These are phyloP conservation scores for Orobanche coerulescens DNA, from an alignment of 257 asterid species.

Conservation along the genomic window DNA sequence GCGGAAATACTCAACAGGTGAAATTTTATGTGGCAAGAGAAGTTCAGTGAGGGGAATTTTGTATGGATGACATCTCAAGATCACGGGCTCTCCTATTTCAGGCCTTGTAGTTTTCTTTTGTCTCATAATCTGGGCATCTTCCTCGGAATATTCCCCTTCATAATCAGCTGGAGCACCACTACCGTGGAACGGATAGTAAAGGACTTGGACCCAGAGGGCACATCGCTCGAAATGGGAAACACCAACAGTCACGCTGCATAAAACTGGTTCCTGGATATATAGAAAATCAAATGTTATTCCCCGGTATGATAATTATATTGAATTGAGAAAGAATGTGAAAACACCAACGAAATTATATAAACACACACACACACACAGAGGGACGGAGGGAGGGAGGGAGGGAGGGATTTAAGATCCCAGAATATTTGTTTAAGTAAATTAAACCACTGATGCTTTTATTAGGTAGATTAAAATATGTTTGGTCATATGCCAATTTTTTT, in stretches of 20 bases:
- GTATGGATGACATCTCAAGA: constrained; percentile 90
- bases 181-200: constrained; percentile 73
- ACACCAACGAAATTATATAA: not conserved
- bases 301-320: not conserved
- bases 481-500: not conserved
- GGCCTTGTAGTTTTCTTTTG: constrained; percentile 52
- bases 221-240: constrained; percentile 81
- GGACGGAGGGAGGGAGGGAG: not conserved
- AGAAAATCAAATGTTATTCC: not conserved
- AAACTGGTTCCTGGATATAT: constrained; percentile 65
- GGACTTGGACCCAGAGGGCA: constrained; percentile 83
- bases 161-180: constrained; percentile 52
- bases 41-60: constrained; percentile 88
- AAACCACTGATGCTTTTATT: not conserved
- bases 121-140: constrained; percentile 50
- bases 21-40: constrained; percentile 87
- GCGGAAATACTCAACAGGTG: constrained; percentile 94
- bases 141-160: constrained; percentile 66
- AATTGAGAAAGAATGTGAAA: not conserved
- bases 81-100: constrained; percentile 63
- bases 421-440: not conserved
- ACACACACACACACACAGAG: too few species aligned
- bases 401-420: not conserved
- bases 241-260: constrained; percentile 80
- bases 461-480: not conserved